A percentile compares a stretch with the other conserved stretches of the same genome.
Conservation (phyloP, 1,139 yeast genomes). For the Blastobotrys buckinghamii region DNA sequence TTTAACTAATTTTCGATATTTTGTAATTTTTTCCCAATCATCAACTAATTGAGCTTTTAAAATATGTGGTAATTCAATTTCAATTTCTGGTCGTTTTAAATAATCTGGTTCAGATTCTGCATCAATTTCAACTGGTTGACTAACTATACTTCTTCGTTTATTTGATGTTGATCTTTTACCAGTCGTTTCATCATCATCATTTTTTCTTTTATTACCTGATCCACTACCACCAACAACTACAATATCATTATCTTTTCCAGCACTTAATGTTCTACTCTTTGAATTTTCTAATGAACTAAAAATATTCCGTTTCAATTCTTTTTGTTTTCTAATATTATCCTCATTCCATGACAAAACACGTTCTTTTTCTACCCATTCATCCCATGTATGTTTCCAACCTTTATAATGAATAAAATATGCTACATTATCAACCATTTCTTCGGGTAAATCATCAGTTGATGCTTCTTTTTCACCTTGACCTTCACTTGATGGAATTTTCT, state of each 20-base stretch:
- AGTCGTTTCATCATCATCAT: slow-evolving; percentile 1
- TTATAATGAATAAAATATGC: slow-evolving; percentile 78
- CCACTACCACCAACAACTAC: slow-evolving; percentile 3
- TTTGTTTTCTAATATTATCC: slow-evolving; percentile 61
- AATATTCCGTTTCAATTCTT: slow-evolving; percentile 53
- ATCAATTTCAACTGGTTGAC: slow-evolving; percentile 41
- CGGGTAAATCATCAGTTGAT: slow-evolving; percentile 39
- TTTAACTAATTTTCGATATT: slow-evolving; percentile 60
- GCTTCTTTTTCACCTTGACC: slow-evolving; percentile 25
- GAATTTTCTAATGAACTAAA: slow-evolving; percentile 31
- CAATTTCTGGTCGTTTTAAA: slow-evolving; percentile 44
- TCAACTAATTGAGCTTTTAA: slow-evolving; percentile 72
- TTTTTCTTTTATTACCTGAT: not conserved
- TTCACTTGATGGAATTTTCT: slow-evolving; percentile 35
- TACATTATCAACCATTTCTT: slow-evolving; percentile 34
- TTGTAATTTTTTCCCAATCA: slow-evolving; percentile 90
- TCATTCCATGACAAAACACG: slow-evolving; percentile 65
- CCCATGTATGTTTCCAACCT: slow-evolving; percentile 97
- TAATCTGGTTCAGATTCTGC: slow-evolving; percentile 36
- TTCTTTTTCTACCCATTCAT: slow-evolving; percentile 82
- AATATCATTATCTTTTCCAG: slow-evolving; percentile 4
- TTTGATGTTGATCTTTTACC: not conserved
- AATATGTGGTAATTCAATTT: slow-evolving; percentile 52
- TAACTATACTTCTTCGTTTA: slow-evolving; percentile 7
- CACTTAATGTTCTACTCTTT: slow-evolving; percentile 6